Base-by-base conservation (phyloP, 2,329 filamentous ascomycete species). In the Exophiala calicioides region DNA sequence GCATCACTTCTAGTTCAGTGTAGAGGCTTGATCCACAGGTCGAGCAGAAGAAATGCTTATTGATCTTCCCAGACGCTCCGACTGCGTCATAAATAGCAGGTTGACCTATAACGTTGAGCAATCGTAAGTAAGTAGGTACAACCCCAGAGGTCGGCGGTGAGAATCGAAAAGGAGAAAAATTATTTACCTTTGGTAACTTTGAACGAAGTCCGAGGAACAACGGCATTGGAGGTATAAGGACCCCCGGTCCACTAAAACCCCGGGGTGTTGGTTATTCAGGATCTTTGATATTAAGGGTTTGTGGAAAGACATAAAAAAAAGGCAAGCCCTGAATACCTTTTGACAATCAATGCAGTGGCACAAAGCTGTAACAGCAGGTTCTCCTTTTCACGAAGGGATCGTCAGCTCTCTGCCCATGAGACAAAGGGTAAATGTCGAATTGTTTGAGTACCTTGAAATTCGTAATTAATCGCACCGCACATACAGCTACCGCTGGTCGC, bases 331-430 rank as follows among this genome's bases (percentile, higher is more conserved):
- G n/a, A n/a, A n/a, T n/a, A n/a, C n/a, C n/a, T n/a, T n/a, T 21
- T 79, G 76, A 59, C 76, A 79, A 51, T 79, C 76, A 7, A 59
- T 56, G 60, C 76, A 78, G 56, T 78, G 74, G 62, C 77, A 80
- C 27, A 79, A 64, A 5, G 74, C 74, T 13, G 68, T 72, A 3
- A 62, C 44, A 12, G 62, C 65, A 3, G 69, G 60, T 27, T 75
- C 68, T 8, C 66, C 73, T 76, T 42, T 8, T 20, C 20, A n/a
- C n/a, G n/a, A n/a, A n/a, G n/a, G n/a, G n/a, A 13, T 29, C 13
- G 26, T 37, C 15, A 43, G 18, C 2, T 23, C 23, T 10, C 12
- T 24, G 12, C 8, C 9, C 5, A 26, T 39, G 16, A 15, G 34
- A 19, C 42, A 24, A 16, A 45, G 36, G n/a, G n/a, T n/a, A 10